A percentile compares a stretch with the other conserved stretches of the same genome.
These are phyloP conservation scores for Ensete ventricosum DNA, from an alignment of 176 grass and related monocot species.

Conservation along the genomic window DNA sequence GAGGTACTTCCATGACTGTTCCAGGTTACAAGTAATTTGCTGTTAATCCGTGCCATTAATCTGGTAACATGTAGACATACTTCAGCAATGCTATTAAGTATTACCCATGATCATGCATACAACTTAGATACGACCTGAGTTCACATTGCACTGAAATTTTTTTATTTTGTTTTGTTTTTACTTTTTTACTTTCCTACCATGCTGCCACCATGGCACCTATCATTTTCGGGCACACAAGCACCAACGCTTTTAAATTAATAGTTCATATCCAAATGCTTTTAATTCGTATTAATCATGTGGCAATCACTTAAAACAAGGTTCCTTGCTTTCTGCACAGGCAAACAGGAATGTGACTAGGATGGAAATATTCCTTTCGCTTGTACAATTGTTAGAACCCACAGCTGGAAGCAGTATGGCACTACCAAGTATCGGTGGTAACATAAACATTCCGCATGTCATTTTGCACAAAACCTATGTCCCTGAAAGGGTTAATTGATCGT, in stretches of 20 bases:
- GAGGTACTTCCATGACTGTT: constrained; percentile 36
- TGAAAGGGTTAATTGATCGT: constrained; percentile 35
- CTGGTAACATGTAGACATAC: not conserved
- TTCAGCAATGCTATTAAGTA: not conserved
- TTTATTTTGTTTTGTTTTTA: no score
- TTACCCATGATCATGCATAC: no score
- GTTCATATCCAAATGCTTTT: not conserved
- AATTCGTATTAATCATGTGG: not conserved
- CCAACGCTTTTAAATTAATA: not conserved
- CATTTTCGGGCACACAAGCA: not conserved
- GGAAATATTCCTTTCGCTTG: constrained; percentile 59
- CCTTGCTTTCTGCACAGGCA: constrained; percentile 31
- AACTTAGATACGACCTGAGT: no score
- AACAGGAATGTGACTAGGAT: constrained; percentile 64
- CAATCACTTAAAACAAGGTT: not conserved
- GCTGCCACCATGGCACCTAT: not conserved
- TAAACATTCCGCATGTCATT: constrained; percentile 33
- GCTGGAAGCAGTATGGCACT: constrained; percentile 30
- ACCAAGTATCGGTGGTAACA: constrained; percentile 27
- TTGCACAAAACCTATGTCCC: constrained; percentile 51
- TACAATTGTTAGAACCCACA: constrained; percentile 42
- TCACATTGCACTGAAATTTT: no score
- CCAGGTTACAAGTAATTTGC: not conserved
- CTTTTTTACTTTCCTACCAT: not conserved
- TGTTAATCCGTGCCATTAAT: not conserved